A percentile compares a stretch with the other conserved stretches of the same genome.
These are phyloP conservation scores for Exophiala calicioides DNA, from an alignment of 2,329 filamentous ascomycete species.

Conservation along the genomic window DNA sequence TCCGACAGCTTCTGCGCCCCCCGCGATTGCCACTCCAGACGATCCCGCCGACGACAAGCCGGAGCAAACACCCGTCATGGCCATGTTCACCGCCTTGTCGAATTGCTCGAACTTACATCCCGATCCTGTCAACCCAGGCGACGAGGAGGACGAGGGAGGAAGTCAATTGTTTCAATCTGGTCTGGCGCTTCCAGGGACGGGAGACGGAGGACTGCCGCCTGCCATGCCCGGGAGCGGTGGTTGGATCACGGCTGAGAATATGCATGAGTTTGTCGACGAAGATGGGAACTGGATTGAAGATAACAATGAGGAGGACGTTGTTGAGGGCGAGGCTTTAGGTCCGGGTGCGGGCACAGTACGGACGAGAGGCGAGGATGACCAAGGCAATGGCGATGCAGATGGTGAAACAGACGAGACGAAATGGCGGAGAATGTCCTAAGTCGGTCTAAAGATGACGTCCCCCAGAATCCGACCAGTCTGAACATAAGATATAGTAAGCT, in stretches of 20 bases:
- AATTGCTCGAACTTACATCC: slow-evolving; percentile 53
- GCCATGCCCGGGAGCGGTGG: slow-evolving; percentile 52
- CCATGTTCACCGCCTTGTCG: slow-evolving; percentile 48
- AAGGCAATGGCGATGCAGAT: slow-evolving; percentile 31
- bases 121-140: slow-evolving; percentile 42
- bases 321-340: slow-evolving; percentile 62
- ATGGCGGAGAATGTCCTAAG: slow-evolving; percentile 55
- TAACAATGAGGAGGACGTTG: slow-evolving; percentile 47
- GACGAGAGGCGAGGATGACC: slow-evolving; percentile 39
- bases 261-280: slow-evolving; percentile 78
- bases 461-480: neutral
- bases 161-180: slow-evolving; percentile 41
- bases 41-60: slow-evolving; percentile 35
- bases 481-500: neutral
- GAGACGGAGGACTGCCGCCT: slow-evolving; percentile 45
- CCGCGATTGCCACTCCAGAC: slow-evolving; percentile 29
- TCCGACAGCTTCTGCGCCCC: slow-evolving; percentile 34
- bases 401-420: slow-evolving; percentile 47
- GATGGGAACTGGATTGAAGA: slow-evolving; percentile 74
- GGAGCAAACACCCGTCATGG: slow-evolving; percentile 41
- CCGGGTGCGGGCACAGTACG: slow-evolving; percentile 45
- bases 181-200: slow-evolving; percentile 38
- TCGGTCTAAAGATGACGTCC: neutral
- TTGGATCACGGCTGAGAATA: slow-evolving; percentile 82
- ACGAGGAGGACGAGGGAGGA: slow-evolving; percentile 39